These are phyloP conservation scores for Acanthamoeba healyi DNA, from an alignment of 208 protist species.

Conservation along the genomic window DNA sequence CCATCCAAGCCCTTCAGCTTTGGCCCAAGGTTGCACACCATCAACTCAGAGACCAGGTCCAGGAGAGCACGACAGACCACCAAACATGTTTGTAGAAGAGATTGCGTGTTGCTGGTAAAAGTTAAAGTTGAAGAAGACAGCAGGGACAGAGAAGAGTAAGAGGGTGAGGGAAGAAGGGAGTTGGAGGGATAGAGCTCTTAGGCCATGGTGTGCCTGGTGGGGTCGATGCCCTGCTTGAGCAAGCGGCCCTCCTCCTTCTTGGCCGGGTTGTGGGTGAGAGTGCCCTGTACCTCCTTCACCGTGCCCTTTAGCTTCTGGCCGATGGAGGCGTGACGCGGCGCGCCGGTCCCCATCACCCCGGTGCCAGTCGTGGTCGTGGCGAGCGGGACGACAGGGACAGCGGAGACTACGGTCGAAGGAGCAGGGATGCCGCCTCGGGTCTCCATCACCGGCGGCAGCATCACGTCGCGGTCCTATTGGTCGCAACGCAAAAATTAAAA, in stretches of 20 bases:
- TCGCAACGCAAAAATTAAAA: background rate
- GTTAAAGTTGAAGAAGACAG: too few relatives aligned
- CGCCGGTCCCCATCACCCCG: background rate
- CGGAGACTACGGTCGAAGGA: background rate
- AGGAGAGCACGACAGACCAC: too few relatives aligned
- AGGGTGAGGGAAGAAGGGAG: too few relatives aligned
- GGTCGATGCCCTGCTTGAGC: constrained; percentile 61
- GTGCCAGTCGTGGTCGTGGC: background rate
- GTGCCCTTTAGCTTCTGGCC: constrained; percentile 26
- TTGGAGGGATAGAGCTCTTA: background rate
- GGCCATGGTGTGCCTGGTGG: constrained; percentile 32
- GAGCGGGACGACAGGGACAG: background rate
- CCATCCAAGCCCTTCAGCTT: too few relatives aligned
- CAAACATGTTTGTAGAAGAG: too few relatives aligned
- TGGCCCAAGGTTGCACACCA: too few relatives aligned
- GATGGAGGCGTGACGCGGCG: background rate
- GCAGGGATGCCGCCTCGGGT: background rate
- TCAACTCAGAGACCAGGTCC: too few relatives aligned
- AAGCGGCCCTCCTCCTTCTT: constrained; percentile 40
- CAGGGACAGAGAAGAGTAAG: too few relatives aligned
- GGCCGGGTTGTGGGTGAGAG: constrained; percentile 1
- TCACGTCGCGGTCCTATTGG: background rate
- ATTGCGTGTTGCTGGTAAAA: too few relatives aligned
- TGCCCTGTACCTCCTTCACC: constrained; percentile 18
- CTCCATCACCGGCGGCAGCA: background rate